phyloP scores from a whole-genome alignment of 164 flowering plant species.

The Litsea cubeba region DNA sequence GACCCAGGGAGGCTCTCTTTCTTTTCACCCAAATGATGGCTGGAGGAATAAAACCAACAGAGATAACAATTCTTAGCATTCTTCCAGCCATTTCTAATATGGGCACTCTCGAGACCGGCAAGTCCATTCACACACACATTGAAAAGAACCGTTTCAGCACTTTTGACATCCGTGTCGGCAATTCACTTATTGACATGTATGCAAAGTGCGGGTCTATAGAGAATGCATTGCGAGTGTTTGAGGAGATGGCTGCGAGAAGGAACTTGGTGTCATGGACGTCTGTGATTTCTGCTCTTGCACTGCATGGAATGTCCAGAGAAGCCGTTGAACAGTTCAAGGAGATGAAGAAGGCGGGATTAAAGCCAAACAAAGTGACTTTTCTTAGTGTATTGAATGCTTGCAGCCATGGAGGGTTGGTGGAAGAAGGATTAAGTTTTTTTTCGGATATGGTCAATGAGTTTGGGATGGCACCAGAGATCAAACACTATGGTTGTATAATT shows the following conservation, averaged over 20 bases:
- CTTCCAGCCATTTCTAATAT: slow-evolving; percentile 20
- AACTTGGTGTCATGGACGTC: slow-evolving; percentile 28
- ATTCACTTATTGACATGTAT: slow-evolving; percentile 38
- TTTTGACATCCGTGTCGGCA: slow-evolving; percentile 16
- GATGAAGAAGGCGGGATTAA: slow-evolving; percentile 19
- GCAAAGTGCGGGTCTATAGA: slow-evolving; percentile 43
- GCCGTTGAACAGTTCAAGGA: slow-evolving; percentile 14
- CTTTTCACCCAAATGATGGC: slow-evolving; percentile 18
- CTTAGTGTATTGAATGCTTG: slow-evolving; percentile 25
- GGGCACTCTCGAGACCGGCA: slow-evolving; percentile 12
- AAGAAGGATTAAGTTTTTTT: slow-evolving; percentile 20
- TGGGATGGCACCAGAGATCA: slow-evolving; percentile 16
- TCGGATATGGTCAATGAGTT: slow-evolving; percentile 14
- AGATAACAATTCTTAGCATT: slow-evolving; percentile 18
- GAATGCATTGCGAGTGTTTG: slow-evolving; percentile 12
- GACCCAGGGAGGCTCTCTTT: slow-evolving; percentile 14
- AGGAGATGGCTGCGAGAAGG: slow-evolving; percentile 10
- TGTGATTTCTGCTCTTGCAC: slow-evolving; percentile 20
- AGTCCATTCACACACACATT: slow-evolving; percentile 12
- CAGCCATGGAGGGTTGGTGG: slow-evolving; percentile 27
- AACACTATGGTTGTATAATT: slow-evolving; percentile 26
- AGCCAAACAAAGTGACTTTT: slow-evolving; percentile 25
- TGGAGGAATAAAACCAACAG: slow-evolving; percentile 15
- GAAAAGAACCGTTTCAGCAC: slow-evolving; percentile 10
- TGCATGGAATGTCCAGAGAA: slow-evolving; percentile 21